Conservation (phyloP, 176 grass and related monocot species). For the Melocanna baccifera region DNA sequence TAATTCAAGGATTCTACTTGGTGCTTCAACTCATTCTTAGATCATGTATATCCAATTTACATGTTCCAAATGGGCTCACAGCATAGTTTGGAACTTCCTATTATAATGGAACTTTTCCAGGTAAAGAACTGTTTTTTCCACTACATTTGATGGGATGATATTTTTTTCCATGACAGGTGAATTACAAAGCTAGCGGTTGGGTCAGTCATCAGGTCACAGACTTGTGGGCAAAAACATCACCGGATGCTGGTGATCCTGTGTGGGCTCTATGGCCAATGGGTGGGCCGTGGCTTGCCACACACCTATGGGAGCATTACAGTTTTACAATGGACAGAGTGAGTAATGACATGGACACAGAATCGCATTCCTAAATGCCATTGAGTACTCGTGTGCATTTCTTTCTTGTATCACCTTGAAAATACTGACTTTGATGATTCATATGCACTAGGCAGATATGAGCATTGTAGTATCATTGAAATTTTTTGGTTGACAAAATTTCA, state of each 20-base stretch:
- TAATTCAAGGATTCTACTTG: not conserved
- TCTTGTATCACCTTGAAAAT: constrained; percentile 15
- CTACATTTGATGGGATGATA: not conserved
- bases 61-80: not conserved
- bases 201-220: constrained; percentile 93
- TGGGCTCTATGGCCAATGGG: constrained; percentile 96
- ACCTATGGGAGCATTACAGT: constrained; percentile 89
- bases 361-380: not conserved
- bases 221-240: constrained; percentile 91
- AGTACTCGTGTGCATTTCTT: constrained; percentile 7
- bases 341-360: not conserved
- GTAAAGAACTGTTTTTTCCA: not conserved
- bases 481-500: constrained; percentile 3
- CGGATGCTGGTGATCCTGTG: constrained; percentile 64
- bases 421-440: not conserved
- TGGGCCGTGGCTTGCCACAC: constrained; percentile 92
- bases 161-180: constrained; percentile 50
- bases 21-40: constrained; percentile 8
- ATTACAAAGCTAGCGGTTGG: constrained; percentile 81
- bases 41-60: not conserved
- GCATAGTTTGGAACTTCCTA: not conserved
- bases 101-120: not conserved
- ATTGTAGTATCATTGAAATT: not conserved
- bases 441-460: constrained; percentile 10
- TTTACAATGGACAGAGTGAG: constrained; percentile 92